Evolutionary conservation across 2,329 filamentous ascomycete species (phyloP), one percentile per base, ranked within the genome.

Genomic region (Anthostomella pinea): DNA sequence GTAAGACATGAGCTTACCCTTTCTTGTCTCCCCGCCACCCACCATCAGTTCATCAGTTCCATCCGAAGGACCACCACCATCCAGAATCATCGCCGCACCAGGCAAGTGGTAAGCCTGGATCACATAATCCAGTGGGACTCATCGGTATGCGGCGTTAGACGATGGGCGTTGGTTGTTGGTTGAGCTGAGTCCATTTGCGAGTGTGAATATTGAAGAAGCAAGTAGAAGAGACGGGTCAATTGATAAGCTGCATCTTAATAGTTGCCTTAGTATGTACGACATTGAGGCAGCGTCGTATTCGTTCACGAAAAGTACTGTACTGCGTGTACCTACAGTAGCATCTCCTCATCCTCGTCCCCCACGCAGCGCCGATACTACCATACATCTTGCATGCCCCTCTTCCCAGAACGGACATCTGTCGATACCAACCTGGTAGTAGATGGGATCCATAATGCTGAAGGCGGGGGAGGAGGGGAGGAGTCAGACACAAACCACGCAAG

Each of bases 1-100:
- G 46, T 49, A 52, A 48, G 45, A 52, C 30, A 41, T 41, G 45
- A 49, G 27, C 39, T 40, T 40, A 41, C 36, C 33, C 16, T 23
- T 14, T 30, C 19, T 24, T 24, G 27, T 27, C 15, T 21, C 27
- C 22, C 30, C 18, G 16, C 37, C 34, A 35, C 33, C 30, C 35
- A 33, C 35, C 23, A 34, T 41, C 40, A 18, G 11, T n/a, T n/a
- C n/a, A n/a, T n/a, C n/a, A n/a, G n/a, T n/a, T n/a, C n/a, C n/a
- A n/a, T n/a, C n/a, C n/a, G n/a, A n/a, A n/a, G 8, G 6, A 14
- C 25, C 25, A 27, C 25, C 25, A 14, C 7, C 13, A 17, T 15
- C 27, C 15, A 15, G n/a, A n/a, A n/a, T n/a, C n/a, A n/a, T n/a
- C n/a, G n/a, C n/a, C n/a, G n/a, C n/a, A n/a, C n/a, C n/a, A n/a